phyloP scores from a whole-genome alignment of 345 rosid genomes.

The Lepidium didymum region DNA sequence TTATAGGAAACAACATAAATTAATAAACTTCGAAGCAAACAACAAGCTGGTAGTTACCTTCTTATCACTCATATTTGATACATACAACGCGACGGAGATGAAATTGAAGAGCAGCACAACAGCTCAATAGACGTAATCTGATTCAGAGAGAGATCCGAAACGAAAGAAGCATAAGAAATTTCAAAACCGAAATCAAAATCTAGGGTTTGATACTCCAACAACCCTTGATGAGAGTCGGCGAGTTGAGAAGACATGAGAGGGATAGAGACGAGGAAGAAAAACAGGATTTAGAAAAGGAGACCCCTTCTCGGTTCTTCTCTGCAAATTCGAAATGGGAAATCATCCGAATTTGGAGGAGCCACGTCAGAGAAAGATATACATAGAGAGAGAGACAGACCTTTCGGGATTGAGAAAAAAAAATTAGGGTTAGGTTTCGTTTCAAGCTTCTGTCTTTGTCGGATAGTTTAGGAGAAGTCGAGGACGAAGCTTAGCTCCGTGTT shows the following conservation, averaged over 20 bases:
- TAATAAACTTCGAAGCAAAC: conserved; percentile 3
- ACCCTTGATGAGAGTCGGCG: conserved; percentile 43
- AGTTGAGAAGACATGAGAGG: conserved; percentile 93
- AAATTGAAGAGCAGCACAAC: conserved; percentile 8
- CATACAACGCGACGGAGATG: conserved; percentile 20
- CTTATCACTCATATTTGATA: conserved; percentile 55
- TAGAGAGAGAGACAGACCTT: background rate
- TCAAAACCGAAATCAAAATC: conserved; percentile 17
- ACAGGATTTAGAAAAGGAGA: conserved; percentile 46
- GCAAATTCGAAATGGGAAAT: conserved; percentile 30
- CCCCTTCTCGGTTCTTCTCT: conserved; percentile 38
- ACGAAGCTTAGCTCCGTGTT: conserved; percentile 31
- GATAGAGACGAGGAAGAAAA: conserved; percentile 24
- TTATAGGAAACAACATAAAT: background rate
- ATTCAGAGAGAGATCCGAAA: conserved; percentile 19
- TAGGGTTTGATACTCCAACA: conserved; percentile 44
- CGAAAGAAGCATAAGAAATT: conserved; percentile 21
- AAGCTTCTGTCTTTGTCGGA: conserved; percentile 11
- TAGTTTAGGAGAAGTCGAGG: conserved; percentile 18
- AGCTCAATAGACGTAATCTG: conserved; percentile 17
- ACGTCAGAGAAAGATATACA: conserved; percentile 1
- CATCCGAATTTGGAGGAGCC: conserved; percentile 35
- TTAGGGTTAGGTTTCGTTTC: conserved; percentile 30
- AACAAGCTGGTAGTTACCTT: conserved; percentile 36
- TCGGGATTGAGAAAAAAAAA: background rate